These are phyloP conservation scores for Citrus trifoliata DNA, from an alignment of 345 rosid species.

Conservation along the genomic window DNA sequence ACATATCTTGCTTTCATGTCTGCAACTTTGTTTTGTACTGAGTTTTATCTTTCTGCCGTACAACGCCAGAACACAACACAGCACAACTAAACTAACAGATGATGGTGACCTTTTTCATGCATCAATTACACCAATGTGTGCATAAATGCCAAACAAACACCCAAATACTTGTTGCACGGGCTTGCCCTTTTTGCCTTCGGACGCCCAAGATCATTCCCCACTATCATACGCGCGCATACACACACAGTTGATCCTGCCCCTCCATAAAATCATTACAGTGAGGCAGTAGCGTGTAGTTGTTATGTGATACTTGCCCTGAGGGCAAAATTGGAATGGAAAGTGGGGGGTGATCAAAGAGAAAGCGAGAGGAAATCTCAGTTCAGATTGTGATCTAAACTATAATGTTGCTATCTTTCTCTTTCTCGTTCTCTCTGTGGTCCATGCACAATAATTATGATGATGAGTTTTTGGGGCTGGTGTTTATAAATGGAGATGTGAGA, in stretches of 20 bases:
- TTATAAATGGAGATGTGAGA: background rate
- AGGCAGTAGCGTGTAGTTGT: too few relatives aligned
- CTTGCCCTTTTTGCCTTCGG: slow-evolving; percentile 7
- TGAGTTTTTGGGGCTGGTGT: background rate
- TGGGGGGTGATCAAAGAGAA: background rate
- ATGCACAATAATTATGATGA: background rate
- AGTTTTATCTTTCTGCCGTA: slow-evolving; percentile 20
- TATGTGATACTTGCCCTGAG: background rate
- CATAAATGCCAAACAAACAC: slow-evolving; percentile 25
- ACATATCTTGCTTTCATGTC: slow-evolving; percentile 18
- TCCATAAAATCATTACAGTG: background rate
- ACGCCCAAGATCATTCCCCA: slow-evolving; percentile 39
- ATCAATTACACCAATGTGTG: slow-evolving; percentile 22
- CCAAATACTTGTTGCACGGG: slow-evolving; percentile 23
- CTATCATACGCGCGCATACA: background rate
- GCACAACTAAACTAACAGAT: slow-evolving; percentile 35
- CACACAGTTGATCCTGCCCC: slow-evolving; percentile 30
- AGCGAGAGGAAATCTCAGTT: background rate
- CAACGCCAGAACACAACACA: slow-evolving; percentile 18
- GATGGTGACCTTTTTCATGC: slow-evolving; percentile 48
- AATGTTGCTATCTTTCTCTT: slow-evolving; percentile 22
- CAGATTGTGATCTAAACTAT: slow-evolving; percentile 41
- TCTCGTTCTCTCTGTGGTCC: slow-evolving; percentile 34
- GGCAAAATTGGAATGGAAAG: background rate
- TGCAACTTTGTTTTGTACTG: slow-evolving; percentile 15